Evolutionary conservation across 139 green algal species (phyloP).

Genomic region (Haematococcus sp.): DNA sequence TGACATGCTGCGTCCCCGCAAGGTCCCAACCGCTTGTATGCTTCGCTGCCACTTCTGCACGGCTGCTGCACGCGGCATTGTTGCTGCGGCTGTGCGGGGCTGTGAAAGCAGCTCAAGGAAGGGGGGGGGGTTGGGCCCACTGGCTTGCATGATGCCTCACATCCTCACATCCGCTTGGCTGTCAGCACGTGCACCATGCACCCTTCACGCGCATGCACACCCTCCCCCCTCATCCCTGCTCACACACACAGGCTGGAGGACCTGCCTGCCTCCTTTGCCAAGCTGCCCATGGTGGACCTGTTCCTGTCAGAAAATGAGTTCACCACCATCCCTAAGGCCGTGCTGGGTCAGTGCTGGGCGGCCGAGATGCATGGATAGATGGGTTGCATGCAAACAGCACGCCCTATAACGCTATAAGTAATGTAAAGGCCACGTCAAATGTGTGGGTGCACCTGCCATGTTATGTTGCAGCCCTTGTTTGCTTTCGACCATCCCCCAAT

Average conservation of each 20-base stretch:
- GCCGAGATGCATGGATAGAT: neutral
- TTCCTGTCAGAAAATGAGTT: constrained; percentile 53
- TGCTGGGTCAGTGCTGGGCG: neutral
- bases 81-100: neutral
- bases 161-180: too few relatives aligned
- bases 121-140: too few relatives aligned
- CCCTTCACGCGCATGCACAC: too few relatives aligned
- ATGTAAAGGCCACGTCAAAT: too few relatives aligned
- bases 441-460: too few relatives aligned
- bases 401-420: too few relatives aligned
- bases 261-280: constrained; percentile 33
- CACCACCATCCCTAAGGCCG: constrained; percentile 20
- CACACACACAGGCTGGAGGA: constrained; percentile 16
- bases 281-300: constrained; percentile 52
- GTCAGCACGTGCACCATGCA: too few relatives aligned
- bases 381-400: too few relatives aligned
- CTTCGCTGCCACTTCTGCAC: neutral
- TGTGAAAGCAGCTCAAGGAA: too few relatives aligned
- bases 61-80: neutral
- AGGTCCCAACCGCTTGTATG: neutral
- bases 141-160: neutral
- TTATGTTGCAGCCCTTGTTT: too few relatives aligned
- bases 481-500: too few relatives aligned
- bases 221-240: too few relatives aligned
- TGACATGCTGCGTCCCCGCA: neutral